Percentiles rank a stretch among this genome's conserved stretches.
Evolutionary conservation across 306 rosid genomes (phyloP).

Genomic region (Rosa multiflora): DNA sequence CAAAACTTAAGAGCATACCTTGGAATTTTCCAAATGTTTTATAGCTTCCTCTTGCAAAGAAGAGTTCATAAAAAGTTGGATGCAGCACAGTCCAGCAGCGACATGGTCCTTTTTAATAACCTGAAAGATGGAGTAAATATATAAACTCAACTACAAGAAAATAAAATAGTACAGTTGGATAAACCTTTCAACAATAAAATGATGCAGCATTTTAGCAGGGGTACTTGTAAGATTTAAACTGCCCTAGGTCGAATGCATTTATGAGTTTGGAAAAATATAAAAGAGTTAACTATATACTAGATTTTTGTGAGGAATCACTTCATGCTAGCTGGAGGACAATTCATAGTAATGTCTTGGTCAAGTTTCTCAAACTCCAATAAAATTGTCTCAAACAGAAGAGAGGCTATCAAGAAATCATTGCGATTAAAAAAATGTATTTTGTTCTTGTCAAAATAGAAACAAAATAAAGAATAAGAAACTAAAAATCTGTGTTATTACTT

Average conservation of each 20-base stretch:
- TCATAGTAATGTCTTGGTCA: not conserved
- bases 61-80: constrained; percentile 92
- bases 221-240: not conserved
- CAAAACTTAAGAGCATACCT: constrained; percentile 45
- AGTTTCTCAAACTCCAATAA: not conserved
- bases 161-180: not conserved
- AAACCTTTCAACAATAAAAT: constrained; percentile 7
- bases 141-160: not conserved
- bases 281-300: not conserved
- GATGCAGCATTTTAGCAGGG: not conserved
- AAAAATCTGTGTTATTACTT: not conserved
- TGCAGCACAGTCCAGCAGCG: constrained; percentile 97
- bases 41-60: constrained; percentile 87
- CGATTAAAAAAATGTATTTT: not conserved
- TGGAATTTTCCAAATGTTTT: constrained; percentile 89
- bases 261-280: not conserved
- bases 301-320: not conserved
- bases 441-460: not conserved
- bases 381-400: not conserved
- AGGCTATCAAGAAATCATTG: not conserved
- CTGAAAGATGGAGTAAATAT: constrained; percentile 39
- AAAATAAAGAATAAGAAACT: not conserved
- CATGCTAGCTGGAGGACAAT: not conserved
- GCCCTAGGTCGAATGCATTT: not conserved
- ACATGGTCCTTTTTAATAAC: constrained; percentile 90